Evolutionary conservation across 106 monocot species (phyloP), one percentile per base, ranked within the genome.

Genomic region (Apostasia ramifera): DNA sequence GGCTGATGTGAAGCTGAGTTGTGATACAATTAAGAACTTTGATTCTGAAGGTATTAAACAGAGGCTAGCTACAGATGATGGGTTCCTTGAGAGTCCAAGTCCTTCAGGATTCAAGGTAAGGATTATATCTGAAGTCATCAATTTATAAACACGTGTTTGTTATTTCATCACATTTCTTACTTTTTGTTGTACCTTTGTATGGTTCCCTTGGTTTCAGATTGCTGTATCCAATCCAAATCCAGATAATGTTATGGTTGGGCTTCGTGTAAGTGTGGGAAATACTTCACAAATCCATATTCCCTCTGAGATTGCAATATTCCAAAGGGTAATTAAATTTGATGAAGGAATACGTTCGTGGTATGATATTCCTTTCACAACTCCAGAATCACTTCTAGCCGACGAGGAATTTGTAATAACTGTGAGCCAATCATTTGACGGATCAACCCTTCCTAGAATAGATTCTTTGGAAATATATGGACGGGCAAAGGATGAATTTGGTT

Each of bases 271-370:
- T 59, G 90, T 98, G 80, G 98, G 98, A 37, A 98, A 93, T 79
- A 85, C 85, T 75, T 98, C 90, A 47, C 73, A 83, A 68, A 90
- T 76, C 60, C 87, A 85, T 83, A 93, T 98, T 76, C 98, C 98
- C 57, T 87, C 90, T 51, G 90, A 90, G 40, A 49, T 93, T 45
- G 72, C 75, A 66, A 77, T 98, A 66, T 93, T 93, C 71, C 89
- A 93, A 10, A 87, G 98, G 81, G 67, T 80, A 63, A 75, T 98
- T 54, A 98, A 93, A 70, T 73, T 93, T 44, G 98, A 98, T 74
- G 98, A 98, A 83, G 90, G 93, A 78, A 83, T 98, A 83, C 73
- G 93, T 14, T 93, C 93, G 51, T 98, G 98, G 98, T 98, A 98
- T 82, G 98, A 98, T 65, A 79, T 98, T 76, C 98, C 98, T 52